Conservation (phyloP, 495 filamentous ascomycete species). For the Aspergillus nanangensis region DNA sequence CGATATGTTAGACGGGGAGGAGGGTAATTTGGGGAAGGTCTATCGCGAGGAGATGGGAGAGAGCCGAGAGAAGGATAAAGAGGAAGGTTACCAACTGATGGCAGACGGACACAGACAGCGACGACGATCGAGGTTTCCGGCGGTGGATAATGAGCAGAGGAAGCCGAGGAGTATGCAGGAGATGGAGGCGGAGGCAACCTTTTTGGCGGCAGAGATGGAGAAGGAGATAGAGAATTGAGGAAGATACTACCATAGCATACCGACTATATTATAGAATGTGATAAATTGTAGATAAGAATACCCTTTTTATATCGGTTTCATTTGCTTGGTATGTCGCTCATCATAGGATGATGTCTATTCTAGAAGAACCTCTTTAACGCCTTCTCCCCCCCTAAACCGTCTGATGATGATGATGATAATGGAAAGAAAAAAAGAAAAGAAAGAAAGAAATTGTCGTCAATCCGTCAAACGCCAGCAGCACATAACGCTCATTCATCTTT, state of each 20-base stretch:
- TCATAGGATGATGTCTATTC: slow-evolving; percentile 2
- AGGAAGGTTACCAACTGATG: slow-evolving; percentile 16
- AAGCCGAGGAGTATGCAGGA: slow-evolving; percentile 64
- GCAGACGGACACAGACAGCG: not conserved
- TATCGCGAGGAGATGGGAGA: slow-evolving; percentile 16
- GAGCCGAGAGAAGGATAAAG: slow-evolving; percentile 8
- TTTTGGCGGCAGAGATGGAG: slow-evolving; percentile 56
- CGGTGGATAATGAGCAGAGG: slow-evolving; percentile 64
- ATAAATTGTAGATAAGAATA: too few species aligned
- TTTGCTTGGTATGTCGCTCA: too few species aligned
- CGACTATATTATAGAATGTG: too few species aligned
- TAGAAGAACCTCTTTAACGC: not conserved
- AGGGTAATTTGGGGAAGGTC: slow-evolving; percentile 68
- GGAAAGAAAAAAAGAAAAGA: not conserved
- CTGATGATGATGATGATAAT: not conserved
- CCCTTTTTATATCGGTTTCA: too few species aligned
- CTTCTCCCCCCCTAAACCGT: not conserved
- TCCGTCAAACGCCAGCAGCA: slow-evolving; percentile 4
- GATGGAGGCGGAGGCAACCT: slow-evolving; percentile 74
- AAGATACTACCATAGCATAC: too few species aligned
- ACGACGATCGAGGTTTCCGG: slow-evolving; percentile 39
- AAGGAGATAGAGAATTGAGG: slow-evolving; percentile 15
- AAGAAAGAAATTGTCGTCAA: not conserved
- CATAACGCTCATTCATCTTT: not conserved
- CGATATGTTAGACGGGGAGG: slow-evolving; percentile 75